Evolutionary conservation across 495 filamentous ascomycete genomes (phyloP).

Genomic region (Penicillium lagena): DNA sequence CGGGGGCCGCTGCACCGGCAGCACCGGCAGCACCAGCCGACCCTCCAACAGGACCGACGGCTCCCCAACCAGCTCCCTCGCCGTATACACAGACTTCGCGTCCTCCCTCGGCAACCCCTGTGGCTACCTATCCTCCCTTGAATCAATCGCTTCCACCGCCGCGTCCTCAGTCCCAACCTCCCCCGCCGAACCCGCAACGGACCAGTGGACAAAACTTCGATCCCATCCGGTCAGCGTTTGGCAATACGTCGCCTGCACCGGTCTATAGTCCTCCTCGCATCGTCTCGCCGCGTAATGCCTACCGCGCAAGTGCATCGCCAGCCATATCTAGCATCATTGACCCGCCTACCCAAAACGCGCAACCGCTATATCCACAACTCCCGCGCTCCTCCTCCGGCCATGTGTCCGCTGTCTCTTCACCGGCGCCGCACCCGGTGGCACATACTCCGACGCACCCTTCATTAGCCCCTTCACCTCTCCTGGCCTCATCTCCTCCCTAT

Average conservation of each 20-base stretch:
- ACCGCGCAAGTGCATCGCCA: constrained; percentile 77
- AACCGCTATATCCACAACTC: constrained; percentile 20
- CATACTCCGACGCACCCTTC: constrained; percentile 19
- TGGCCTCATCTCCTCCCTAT: constrained; percentile 17
- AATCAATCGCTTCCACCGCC: constrained; percentile 17
- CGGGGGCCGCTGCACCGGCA: constrained; percentile 3
- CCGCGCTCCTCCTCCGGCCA: constrained; percentile 28
- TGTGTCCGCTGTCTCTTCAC: constrained; percentile 23
- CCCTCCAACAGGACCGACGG: constrained; percentile 10
- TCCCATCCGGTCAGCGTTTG: constrained; percentile 66
- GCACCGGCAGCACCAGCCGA: constrained; percentile 1
- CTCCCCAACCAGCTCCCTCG: constrained; percentile 17
- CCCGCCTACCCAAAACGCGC: constrained; percentile 47
- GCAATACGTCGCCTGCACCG: constrained; percentile 52
- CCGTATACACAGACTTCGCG: constrained; percentile 13
- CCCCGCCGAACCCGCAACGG: constrained; percentile 27
- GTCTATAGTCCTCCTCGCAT: constrained; percentile 36
- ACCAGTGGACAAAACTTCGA: constrained; percentile 80
- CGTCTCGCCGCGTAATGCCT: constrained; percentile 32
- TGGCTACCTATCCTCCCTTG: constrained; percentile 11
- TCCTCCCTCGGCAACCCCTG: constrained; percentile 13
- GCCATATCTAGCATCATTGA: constrained; percentile 88
- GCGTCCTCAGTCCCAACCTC: constrained; percentile 35
- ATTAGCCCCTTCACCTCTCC: constrained; percentile 22
- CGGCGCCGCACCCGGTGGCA: constrained; percentile 17